phyloP scores from a whole-genome alignment of 1,139 yeast species.

The Diutina sp. region DNA sequence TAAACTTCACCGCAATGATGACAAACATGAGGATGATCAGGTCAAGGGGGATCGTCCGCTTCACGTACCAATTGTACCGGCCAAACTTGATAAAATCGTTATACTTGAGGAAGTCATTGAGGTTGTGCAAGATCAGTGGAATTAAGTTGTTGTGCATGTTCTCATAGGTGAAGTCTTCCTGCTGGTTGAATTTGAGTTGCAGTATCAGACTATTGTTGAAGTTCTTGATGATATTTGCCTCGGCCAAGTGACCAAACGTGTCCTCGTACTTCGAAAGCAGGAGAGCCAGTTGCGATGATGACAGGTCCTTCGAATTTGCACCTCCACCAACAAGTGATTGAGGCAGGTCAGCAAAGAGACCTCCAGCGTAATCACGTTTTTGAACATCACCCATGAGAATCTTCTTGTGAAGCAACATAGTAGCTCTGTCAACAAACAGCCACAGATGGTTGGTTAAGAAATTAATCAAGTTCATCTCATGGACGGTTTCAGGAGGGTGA shows the following conservation, averaged over 20 bases:
- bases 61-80: conserved; percentile 46
- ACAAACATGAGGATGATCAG: conserved; percentile 42
- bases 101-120: conserved; percentile 39
- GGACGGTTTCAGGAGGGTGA: conserved; percentile 16
- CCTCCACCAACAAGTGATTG: background rate
- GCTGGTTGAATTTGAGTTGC: conserved; percentile 22
- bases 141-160: conserved; percentile 39
- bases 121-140: conserved; percentile 45
- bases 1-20: conserved; percentile 40
- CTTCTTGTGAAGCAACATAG: conserved; percentile 42
- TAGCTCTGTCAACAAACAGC: conserved; percentile 44
- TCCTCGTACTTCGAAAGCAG: conserved; percentile 28
- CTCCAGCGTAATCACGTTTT: background rate
- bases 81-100: conserved; percentile 37
- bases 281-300: conserved; percentile 7
- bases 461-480: conserved; percentile 33
- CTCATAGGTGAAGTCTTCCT: conserved; percentile 29
- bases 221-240: conserved; percentile 25
- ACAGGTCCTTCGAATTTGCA: background rate
- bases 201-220: conserved; percentile 23
- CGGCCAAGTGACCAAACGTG: conserved; percentile 27
- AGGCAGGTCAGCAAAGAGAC: background rate
- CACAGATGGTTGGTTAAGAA: conserved; percentile 37
- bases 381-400: conserved; percentile 17
- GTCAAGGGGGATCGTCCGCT: conserved; percentile 46